These are phyloP conservation scores for Dactylellina leptospora DNA, from an alignment of 2,329 filamentous ascomycete genomes.

Conservation along the genomic window DNA sequence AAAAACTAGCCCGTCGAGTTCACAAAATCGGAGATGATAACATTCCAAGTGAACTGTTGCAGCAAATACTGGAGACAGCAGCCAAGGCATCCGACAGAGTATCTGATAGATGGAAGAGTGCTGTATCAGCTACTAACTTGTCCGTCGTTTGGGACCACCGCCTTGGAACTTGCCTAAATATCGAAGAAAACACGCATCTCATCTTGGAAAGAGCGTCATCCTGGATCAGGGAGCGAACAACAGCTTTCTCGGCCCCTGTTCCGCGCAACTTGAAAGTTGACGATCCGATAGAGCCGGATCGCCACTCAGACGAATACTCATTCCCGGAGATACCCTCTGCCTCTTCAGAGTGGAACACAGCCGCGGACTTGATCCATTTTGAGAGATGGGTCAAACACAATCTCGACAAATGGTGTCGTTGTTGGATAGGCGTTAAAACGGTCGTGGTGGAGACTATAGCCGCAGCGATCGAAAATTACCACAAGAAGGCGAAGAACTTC, in stretches of 20 bases:
- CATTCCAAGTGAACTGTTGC: constrained; percentile 60
- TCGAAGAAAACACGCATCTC: constrained; percentile 4
- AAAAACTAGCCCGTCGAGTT: constrained; percentile 60
- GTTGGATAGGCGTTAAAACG: constrained; percentile 41
- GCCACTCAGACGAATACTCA: not conserved
- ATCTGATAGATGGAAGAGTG: not conserved
- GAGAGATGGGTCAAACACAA: constrained; percentile 57
- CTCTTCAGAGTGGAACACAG: not conserved
- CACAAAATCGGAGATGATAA: constrained; percentile 62
- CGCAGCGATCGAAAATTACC: constrained; percentile 59
- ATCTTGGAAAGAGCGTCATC: not conserved
- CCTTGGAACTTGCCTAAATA: not conserved
- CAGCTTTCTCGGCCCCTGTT: not conserved
- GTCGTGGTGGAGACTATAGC: constrained; percentile 52
- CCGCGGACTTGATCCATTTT: constrained; percentile 28
- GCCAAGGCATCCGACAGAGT: not conserved
- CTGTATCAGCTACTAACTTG: not conserved
- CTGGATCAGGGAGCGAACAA: constrained; percentile 8
- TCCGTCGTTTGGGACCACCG: constrained; percentile 1
- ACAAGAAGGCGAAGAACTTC: constrained; percentile 53
- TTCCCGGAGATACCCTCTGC: not conserved
- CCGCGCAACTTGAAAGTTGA: not conserved
- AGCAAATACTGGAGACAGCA: not conserved
- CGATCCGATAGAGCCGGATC: constrained; percentile 9
- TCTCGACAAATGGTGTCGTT: constrained; percentile 67